Evolutionary conservation across 2,329 filamentous ascomycete genomes (phyloP).

Genomic region (Macrophomina tecta): DNA sequence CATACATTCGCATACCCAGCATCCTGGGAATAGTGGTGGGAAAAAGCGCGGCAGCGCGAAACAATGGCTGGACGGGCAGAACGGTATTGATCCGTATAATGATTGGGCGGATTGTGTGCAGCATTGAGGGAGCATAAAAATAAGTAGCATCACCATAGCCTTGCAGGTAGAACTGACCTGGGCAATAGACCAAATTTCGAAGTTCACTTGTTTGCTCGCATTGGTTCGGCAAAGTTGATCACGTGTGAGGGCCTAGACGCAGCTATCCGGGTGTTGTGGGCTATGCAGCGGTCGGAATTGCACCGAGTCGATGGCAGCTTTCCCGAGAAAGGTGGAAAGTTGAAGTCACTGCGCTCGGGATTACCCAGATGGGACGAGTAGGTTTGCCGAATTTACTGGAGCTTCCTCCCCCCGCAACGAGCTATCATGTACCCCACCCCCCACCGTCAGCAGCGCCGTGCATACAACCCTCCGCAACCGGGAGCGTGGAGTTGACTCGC

Average conservation of each 20-base stretch:
- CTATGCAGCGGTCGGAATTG: not conserved
- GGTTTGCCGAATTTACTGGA: constrained; percentile 8
- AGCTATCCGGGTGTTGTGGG: not conserved
- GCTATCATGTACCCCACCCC: constrained; percentile 1
- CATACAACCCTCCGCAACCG: constrained; percentile 7
- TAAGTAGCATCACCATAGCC: constrained; percentile 23
- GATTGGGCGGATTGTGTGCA: constrained; percentile 15
- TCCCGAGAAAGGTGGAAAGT: not conserved
- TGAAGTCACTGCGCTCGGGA: not conserved
- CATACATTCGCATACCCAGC: constrained; percentile 19
- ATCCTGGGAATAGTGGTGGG: constrained; percentile 17
- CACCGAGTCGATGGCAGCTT: constrained; percentile 11
- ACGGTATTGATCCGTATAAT: constrained; percentile 17
- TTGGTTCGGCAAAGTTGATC: not conserved
- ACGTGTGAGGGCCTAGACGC: not conserved
- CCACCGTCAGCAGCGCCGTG: constrained; percentile 16
- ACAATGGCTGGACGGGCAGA: constrained; percentile 1
- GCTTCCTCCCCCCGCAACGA: constrained; percentile 4
- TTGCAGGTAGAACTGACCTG: constrained; percentile 24
- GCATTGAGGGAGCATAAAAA: constrained; percentile 4
- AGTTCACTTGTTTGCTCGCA: not conserved
- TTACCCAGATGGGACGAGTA: constrained; percentile 10
- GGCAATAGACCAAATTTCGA: constrained; percentile 16
- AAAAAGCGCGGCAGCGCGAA: constrained; percentile 12
- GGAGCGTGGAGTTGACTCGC: not conserved